phyloP scores from a whole-genome alignment of 1,284 basidiomycete species.

The Inonotus obliquus region DNA sequence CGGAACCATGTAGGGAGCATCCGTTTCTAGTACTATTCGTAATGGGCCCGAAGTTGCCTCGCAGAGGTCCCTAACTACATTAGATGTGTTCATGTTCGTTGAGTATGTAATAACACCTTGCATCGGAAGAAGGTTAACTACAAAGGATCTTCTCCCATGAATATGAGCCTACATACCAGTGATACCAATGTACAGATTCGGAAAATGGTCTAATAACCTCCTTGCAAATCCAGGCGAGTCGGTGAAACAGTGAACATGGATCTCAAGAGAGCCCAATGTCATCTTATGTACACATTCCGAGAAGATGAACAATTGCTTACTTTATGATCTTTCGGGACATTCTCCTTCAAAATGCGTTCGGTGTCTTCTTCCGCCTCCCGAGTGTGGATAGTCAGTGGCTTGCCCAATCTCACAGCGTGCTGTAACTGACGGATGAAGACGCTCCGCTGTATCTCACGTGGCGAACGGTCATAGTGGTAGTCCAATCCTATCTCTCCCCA shows the following conservation, averaged over 20 bases:
- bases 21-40: slow-evolving; percentile 74
- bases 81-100: slow-evolving; percentile 63
- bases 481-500: slow-evolving; percentile 86
- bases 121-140: not conserved
- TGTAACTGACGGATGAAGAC: slow-evolving; percentile 66
- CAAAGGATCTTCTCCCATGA: not conserved
- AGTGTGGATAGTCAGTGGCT: slow-evolving; percentile 76
- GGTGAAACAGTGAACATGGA: slow-evolving; percentile 80
- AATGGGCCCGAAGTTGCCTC: slow-evolving; percentile 27
- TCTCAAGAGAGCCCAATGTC: slow-evolving; percentile 34
- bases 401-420: slow-evolving; percentile 59
- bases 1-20: slow-evolving; percentile 81
- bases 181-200: slow-evolving; percentile 76
- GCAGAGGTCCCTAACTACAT: slow-evolving; percentile 50
- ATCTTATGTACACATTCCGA: not conserved
- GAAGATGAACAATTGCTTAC: slow-evolving; percentile 30
- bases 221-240: slow-evolving; percentile 69
- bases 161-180: slow-evolving; percentile 43
- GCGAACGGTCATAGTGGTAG: slow-evolving; percentile 76
- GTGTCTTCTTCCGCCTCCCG: slow-evolving; percentile 79
- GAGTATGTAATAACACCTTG: slow-evolving; percentile 74
- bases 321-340: slow-evolving; percentile 64
- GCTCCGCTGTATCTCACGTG: slow-evolving; percentile 57
- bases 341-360: slow-evolving; percentile 65
- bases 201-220: slow-evolving; percentile 68